A percentile compares a stretch with the other conserved stretches of the same genome.
Evolutionary conservation across 352 stramenopile genomes (phyloP).

Genomic region (Pythium apleroticum): DNA sequence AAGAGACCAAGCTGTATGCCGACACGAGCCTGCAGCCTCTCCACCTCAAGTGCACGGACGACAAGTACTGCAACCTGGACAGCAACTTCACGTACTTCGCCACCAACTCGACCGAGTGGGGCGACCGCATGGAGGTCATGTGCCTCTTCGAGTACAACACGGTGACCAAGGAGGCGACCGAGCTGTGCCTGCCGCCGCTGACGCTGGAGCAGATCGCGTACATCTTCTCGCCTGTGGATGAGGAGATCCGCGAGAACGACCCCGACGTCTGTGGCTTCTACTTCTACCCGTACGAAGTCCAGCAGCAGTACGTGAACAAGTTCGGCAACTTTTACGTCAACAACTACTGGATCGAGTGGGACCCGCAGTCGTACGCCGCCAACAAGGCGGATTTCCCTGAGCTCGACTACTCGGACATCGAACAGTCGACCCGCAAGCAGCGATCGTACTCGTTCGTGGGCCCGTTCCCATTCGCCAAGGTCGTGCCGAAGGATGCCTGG

Average conservation of each 20-base stretch:
- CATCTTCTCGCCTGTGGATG: conserved; percentile 48
- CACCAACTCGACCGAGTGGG: conserved; percentile 57
- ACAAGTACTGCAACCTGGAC: conserved; percentile 35
- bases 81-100: conserved; percentile 58
- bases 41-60: conserved; percentile 56
- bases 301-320: conserved; percentile 49
- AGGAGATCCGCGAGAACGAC: conserved; percentile 57
- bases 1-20: conserved; percentile 57
- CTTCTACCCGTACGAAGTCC: conserved; percentile 73
- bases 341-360: conserved; percentile 69
- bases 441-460: conserved; percentile 65
- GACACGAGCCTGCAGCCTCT: conserved; percentile 62
- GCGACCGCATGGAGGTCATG: conserved; percentile 67
- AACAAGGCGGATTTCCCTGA: conserved; percentile 49
- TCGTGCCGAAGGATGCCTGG: conserved; percentile 44
- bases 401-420: conserved; percentile 62
- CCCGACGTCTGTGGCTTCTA: conserved; percentile 71
- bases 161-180: conserved; percentile 39
- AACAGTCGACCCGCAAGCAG: conserved; percentile 62
- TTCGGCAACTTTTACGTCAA: conserved; percentile 76
- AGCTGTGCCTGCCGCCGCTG: conserved; percentile 65
- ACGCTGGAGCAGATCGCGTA: conserved; percentile 57
- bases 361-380: conserved; percentile 60
- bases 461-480: conserved; percentile 63
- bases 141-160: conserved; percentile 73